Evolutionary conservation across 1,284 basidiomycete species (phyloP).

Genomic region (Puccinia hordei): DNA sequence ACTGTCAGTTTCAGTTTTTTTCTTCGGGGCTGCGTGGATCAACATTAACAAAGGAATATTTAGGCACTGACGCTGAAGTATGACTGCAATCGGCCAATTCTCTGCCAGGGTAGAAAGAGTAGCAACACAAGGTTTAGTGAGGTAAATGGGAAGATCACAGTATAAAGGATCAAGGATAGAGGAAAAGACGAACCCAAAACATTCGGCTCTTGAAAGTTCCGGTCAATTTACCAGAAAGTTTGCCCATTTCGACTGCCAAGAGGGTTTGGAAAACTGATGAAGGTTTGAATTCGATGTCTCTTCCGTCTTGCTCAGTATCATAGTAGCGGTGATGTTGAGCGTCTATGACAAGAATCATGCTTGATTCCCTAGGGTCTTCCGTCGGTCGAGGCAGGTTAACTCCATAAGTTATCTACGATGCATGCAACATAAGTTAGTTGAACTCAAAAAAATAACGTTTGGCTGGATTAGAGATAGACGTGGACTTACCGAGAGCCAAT

Average conservation of each 20-base stretch:
- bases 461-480: background rate
- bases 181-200: slow-evolving; percentile 13
- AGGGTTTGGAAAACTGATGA: slow-evolving; percentile 45
- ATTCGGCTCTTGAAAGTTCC: slow-evolving; percentile 21
- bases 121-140: background rate
- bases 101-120: background rate
- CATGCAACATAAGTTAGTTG: slow-evolving; percentile 3
- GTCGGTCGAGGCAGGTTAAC: slow-evolving; percentile 7
- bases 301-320: slow-evolving; percentile 29
- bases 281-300: slow-evolving; percentile 25
- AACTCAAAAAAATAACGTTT: background rate
- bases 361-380: slow-evolving; percentile 18
- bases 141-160: background rate
- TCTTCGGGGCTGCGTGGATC: too few relatives aligned
- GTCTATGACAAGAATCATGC: slow-evolving; percentile 32
- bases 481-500: slow-evolving; percentile 28
- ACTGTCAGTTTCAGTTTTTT: background rate
- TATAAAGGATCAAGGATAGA: background rate
- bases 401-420: background rate
- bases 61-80: background rate
- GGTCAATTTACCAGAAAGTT: background rate
- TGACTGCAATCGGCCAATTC: background rate
- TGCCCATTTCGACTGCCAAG: slow-evolving; percentile 44
- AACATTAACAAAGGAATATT: background rate
- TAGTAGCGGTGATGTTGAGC: slow-evolving; percentile 16